Percentiles rank a stretch among this genome's conserved stretches.
These are phyloP conservation scores for Saccharomycopsis selenospora DNA, from an alignment of 805 yeast species.

Conservation along the genomic window DNA sequence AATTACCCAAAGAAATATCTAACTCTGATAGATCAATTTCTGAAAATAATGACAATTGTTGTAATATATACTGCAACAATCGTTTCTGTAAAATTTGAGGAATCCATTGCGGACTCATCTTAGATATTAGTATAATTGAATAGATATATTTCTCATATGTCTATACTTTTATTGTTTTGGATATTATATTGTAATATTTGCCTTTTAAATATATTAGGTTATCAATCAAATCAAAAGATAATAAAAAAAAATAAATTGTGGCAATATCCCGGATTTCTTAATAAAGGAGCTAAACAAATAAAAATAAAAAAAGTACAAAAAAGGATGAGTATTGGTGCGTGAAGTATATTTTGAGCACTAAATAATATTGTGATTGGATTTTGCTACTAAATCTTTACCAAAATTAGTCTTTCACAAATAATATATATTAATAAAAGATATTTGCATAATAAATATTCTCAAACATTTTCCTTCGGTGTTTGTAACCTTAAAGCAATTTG, in stretches of 20 bases:
- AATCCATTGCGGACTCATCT: constrained; percentile 44
- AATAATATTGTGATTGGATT: no score
- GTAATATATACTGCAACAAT: constrained; percentile 68
- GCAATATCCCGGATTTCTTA: neutral
- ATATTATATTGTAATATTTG: neutral
- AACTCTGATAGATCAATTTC: constrained; percentile 74
- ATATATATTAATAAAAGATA: no score
- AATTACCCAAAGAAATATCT: constrained; percentile 66
- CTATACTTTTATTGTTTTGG: neutral
- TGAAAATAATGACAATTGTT: constrained; percentile 75
- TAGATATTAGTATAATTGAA: neutral
- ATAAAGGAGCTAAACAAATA: no score
- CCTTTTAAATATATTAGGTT: no score
- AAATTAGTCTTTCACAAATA: no score
- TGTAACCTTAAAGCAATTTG: no score
- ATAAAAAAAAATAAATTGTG: neutral
- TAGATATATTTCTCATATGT: neutral
- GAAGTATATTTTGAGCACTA: neutral
- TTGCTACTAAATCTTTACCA: no score
- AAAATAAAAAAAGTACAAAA: neutral
- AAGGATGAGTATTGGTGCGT: neutral
- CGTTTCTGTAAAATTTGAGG: constrained; percentile 83
- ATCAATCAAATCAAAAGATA: neutral
- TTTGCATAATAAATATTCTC: no score
- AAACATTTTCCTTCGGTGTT: no score